These are phyloP conservation scores for Stevia rebaudiana DNA, from an alignment of 140 eudicot genomes.

Conservation along the genomic window DNA sequence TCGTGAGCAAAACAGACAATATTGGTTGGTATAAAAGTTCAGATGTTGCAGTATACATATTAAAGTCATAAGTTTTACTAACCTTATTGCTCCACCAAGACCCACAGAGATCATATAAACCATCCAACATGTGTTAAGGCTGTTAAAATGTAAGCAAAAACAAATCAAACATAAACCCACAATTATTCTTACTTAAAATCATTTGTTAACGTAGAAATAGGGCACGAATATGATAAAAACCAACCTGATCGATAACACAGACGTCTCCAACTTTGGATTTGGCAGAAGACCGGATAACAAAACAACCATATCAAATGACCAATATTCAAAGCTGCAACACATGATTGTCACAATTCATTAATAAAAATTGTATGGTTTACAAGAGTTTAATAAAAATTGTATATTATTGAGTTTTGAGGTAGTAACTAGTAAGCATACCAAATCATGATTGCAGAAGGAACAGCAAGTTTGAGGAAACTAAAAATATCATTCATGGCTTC, in stretches of 20 bases:
- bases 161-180: background rate
- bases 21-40: background rate
- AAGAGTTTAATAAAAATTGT: background rate
- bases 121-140: slow-evolving; percentile 82
- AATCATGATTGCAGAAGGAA: slow-evolving; percentile 72
- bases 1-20: background rate
- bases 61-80: slow-evolving; percentile 8
- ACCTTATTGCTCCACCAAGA: slow-evolving; percentile 83
- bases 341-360: no score
- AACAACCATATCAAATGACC: slow-evolving; percentile 85
- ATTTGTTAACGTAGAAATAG: background rate
- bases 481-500: slow-evolving; percentile 47
- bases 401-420: background rate
- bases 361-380: background rate
- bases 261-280: slow-evolving; percentile 69
- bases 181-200: background rate
- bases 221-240: background rate
- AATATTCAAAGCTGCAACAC: slow-evolving; percentile 59
- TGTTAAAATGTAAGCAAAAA: slow-evolving; percentile 25
- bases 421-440: slow-evolving; percentile 37
- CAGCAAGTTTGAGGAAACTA: slow-evolving; percentile 54
- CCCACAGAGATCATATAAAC: slow-evolving; percentile 78
- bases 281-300: slow-evolving; percentile 77
- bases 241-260: slow-evolving; percentile 67
- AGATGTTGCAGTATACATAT: background rate